These are phyloP conservation scores for Eutrema heterophyllum DNA, from an alignment of 345 rosid species.

Conservation along the genomic window DNA sequence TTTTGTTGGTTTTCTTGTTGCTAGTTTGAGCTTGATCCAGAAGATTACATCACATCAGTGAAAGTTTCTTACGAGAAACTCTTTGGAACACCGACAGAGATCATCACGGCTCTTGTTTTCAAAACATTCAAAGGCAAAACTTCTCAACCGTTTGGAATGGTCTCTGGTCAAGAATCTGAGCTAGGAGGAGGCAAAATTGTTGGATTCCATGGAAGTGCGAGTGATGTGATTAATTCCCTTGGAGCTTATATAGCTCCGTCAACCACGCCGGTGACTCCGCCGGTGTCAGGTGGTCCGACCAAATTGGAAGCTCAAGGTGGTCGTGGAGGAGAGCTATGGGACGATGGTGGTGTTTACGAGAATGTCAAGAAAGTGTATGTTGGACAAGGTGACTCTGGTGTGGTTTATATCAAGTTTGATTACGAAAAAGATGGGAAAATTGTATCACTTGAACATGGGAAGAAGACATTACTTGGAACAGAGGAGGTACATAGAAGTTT, in stretches of 20 bases:
- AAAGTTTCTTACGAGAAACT: slow-evolving; percentile 22
- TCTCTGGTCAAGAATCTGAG: slow-evolving; percentile 17
- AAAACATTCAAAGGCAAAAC: slow-evolving; percentile 19
- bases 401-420: slow-evolving; percentile 28
- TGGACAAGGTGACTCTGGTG: slow-evolving; percentile 35
- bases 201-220: slow-evolving; percentile 33
- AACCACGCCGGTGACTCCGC: slow-evolving; percentile 11
- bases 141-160: slow-evolving; percentile 25
- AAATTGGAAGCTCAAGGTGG: slow-evolving; percentile 35
- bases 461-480: slow-evolving; percentile 23
- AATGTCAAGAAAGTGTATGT: slow-evolving; percentile 30
- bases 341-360: slow-evolving; percentile 31
- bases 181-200: slow-evolving; percentile 23
- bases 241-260: slow-evolving; percentile 22
- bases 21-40: slow-evolving; percentile 27
- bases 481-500: slow-evolving; percentile 21
- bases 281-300: slow-evolving; percentile 11
- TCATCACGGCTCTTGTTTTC: slow-evolving; percentile 20
- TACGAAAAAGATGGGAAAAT: slow-evolving; percentile 30
- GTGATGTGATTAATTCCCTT: slow-evolving; percentile 19
- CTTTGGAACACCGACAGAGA: slow-evolving; percentile 3
- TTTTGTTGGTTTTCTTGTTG: neutral
- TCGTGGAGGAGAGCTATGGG: slow-evolving; percentile 30
- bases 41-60: slow-evolving; percentile 23
- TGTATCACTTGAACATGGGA: slow-evolving; percentile 29